These are phyloP conservation scores for Arabidopsis arenosa DNA, from an alignment of 345 rosid species.

Conservation along the genomic window DNA sequence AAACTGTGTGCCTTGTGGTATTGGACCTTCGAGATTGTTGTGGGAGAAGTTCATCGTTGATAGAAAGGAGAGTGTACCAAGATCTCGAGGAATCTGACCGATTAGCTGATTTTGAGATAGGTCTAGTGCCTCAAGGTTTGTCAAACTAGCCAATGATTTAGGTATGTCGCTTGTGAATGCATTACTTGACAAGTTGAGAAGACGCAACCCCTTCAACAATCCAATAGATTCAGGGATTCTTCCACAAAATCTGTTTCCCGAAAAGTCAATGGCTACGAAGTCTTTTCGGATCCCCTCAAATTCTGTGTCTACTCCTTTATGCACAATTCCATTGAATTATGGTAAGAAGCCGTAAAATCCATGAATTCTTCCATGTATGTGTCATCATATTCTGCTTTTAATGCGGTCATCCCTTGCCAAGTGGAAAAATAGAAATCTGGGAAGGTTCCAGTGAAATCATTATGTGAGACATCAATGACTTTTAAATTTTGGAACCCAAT, in stretches of 20 bases:
- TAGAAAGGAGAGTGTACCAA: not conserved
- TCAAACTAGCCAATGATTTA: not conserved
- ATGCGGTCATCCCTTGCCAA: not conserved
- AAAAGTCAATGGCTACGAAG: not conserved
- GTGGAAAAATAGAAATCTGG: not conserved
- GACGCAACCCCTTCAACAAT: not conserved
- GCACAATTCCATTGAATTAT: not conserved
- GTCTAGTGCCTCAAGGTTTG: not conserved
- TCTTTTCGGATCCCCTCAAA: not conserved
- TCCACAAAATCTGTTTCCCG: not conserved
- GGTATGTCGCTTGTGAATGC: not conserved
- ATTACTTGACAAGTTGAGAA: not conserved
- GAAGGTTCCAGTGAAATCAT: conserved; percentile 33
- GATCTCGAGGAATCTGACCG: not conserved
- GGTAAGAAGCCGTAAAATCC: not conserved
- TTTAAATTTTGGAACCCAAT: conserved; percentile 40
- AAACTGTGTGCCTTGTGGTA: no score
- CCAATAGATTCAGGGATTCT: not conserved
- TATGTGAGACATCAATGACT: conserved; percentile 49
- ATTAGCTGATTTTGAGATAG: not conserved
- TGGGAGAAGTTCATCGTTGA: not conserved
- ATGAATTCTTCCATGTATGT: not conserved
- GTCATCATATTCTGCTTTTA: no score
- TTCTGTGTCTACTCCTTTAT: not conserved
- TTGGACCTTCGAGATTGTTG: no score